phyloP scores from a whole-genome alignment of 164 flowering plant species.

The grape (Vitis vinifera) region DNA sequence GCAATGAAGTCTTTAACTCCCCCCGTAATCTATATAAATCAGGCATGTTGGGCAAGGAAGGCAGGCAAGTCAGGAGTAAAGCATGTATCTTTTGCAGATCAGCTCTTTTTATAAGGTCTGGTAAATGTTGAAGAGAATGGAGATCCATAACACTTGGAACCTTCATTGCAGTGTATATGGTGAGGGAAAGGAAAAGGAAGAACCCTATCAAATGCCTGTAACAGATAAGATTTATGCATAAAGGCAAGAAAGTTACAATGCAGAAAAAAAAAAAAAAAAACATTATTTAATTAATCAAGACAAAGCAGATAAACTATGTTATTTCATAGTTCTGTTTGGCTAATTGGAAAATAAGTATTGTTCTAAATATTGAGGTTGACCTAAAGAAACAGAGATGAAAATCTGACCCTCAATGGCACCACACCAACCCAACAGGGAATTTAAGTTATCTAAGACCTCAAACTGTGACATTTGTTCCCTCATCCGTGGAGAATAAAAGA shows the following conservation, averaged over 20 bases:
- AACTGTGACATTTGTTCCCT: too few species aligned
- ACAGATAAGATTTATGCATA: background rate
- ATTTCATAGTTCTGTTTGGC: too few species aligned
- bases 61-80: conserved; percentile 68
- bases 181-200: conserved; percentile 85
- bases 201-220: conserved; percentile 97
- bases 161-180: conserved; percentile 87
- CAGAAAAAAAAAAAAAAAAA: background rate
- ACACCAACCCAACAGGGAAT: background rate
- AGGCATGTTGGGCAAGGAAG: conserved; percentile 75
- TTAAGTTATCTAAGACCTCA: background rate
- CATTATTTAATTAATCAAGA: background rate
- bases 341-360: too few species aligned
- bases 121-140: conserved; percentile 57
- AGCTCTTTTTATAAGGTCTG: conserved; percentile 58
- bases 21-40: conserved; percentile 56
- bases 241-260: too few species aligned
- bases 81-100: conserved; percentile 69
- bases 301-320: too few species aligned
- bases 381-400: background rate
- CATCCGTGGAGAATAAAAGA: too few species aligned
- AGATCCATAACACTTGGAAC: conserved; percentile 79
- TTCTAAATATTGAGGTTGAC: background rate
- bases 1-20: conserved; percentile 52
- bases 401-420: background rate